Evolutionary conservation across 2,329 filamentous ascomycete species (phyloP).

Genomic region (Sclerotinia borealis): DNA sequence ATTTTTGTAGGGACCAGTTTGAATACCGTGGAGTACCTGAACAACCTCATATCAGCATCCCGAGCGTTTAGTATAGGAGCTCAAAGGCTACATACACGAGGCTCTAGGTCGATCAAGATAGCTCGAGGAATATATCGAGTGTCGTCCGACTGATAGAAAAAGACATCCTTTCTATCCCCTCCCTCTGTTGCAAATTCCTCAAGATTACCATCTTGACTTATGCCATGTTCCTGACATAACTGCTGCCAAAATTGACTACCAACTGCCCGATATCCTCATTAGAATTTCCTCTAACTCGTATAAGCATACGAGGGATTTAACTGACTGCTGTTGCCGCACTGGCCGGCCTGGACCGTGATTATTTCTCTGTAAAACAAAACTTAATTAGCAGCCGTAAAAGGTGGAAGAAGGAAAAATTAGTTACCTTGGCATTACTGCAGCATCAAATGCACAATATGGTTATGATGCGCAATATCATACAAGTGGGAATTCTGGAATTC

Average conservation of each 20-base stretch:
- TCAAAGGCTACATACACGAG: slow-evolving; percentile 52
- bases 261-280: slow-evolving; percentile 46
- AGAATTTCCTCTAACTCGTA: slow-evolving; percentile 9
- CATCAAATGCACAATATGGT: slow-evolving; percentile 18
- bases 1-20: slow-evolving; percentile 90
- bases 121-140: slow-evolving; percentile 96
- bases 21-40: slow-evolving; percentile 82
- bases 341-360: slow-evolving; percentile 97
- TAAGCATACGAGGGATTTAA: slow-evolving; percentile 30
- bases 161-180: slow-evolving; percentile 96
- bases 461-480: not conserved
- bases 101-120: slow-evolving; percentile 91
- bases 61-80: not conserved
- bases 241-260: slow-evolving; percentile 99
- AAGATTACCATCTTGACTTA: slow-evolving; percentile 93
- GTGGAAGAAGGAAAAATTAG: not conserved
- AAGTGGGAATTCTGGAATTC: not conserved
- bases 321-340: slow-evolving; percentile 98
- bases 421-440: slow-evolving; percentile 33
- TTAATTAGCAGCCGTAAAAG: slow-evolving; percentile 14
- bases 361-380: slow-evolving; percentile 65
- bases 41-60: slow-evolving; percentile 11
- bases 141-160: slow-evolving; percentile 99
- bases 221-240: slow-evolving; percentile 94
- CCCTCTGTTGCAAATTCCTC: slow-evolving; percentile 97